Evolutionary conservation across 2,329 filamentous ascomycete species (phyloP).

Genomic region (Coccinonectria pachysandricola): DNA sequence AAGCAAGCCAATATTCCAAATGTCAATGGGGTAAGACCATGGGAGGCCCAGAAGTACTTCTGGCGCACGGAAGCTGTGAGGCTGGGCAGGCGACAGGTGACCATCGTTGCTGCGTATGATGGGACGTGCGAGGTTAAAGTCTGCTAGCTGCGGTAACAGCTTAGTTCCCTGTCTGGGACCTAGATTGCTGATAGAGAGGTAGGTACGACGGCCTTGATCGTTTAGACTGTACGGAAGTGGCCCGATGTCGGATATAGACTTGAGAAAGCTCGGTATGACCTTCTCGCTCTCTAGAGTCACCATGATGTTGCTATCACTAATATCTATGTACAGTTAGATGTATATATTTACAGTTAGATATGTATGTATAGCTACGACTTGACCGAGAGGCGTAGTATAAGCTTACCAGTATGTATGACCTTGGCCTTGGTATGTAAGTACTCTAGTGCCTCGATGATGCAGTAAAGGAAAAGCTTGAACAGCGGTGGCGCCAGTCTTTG

Average conservation of each 20-base stretch:
- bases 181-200: slow-evolving; percentile 10
- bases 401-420: slow-evolving; percentile 13
- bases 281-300: slow-evolving; percentile 10
- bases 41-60: slow-evolving; percentile 15
- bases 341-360: slow-evolving; percentile 1
- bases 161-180: slow-evolving; percentile 5
- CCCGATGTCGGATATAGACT: background rate
- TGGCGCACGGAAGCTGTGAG: slow-evolving; percentile 12
- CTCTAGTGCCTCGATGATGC: slow-evolving; percentile 11
- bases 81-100: slow-evolving; percentile 11
- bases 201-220: slow-evolving; percentile 7
- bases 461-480: slow-evolving; percentile 9
- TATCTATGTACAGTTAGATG: slow-evolving; percentile 11
- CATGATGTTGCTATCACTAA: slow-evolving; percentile 15
- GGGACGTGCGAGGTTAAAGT: slow-evolving; percentile 11
- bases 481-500: slow-evolving; percentile 6
- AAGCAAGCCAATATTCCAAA: slow-evolving; percentile 5
- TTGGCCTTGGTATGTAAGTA: slow-evolving; percentile 12
- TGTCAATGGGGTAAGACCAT: slow-evolving; percentile 4
- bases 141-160: slow-evolving; percentile 9
- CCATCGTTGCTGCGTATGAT: slow-evolving; percentile 2
- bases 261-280: slow-evolving; percentile 6
- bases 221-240: slow-evolving; percentile 4
- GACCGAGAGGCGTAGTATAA: no score
- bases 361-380: no score